Percentiles rank a stretch among this genome's conserved stretches.
Conservation (phyloP, 768 basidiomycete species). For the Collybia nuda region DNA sequence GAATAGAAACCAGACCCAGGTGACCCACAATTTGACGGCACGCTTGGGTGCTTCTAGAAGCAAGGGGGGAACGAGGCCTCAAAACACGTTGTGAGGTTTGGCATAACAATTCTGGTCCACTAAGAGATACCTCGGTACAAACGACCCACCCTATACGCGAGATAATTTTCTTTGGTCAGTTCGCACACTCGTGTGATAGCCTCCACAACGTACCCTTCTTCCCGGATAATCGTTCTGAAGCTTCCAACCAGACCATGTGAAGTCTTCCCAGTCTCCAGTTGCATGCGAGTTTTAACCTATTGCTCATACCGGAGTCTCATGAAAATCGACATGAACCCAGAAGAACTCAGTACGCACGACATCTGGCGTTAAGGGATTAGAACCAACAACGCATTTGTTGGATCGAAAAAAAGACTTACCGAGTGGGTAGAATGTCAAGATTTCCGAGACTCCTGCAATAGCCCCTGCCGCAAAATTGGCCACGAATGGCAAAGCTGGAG, state of each 20-base stretch:
- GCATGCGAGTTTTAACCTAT: slow-evolving; percentile 98
- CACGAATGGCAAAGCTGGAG: slow-evolving; percentile 74
- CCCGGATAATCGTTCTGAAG: slow-evolving; percentile 77
- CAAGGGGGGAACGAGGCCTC: slow-evolving; percentile 91
- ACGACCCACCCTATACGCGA: slow-evolving; percentile 57
- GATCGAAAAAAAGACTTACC: slow-evolving; percentile 46
- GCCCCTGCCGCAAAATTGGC: slow-evolving; percentile 96
- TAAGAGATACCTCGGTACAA: slow-evolving; percentile 75
- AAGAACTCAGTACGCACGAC: slow-evolving; percentile 58
- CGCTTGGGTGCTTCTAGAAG: slow-evolving; percentile 97
- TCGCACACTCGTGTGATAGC: slow-evolving; percentile 2
- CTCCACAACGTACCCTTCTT: slow-evolving; percentile 76
- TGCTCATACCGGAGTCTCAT: slow-evolving; percentile 6
- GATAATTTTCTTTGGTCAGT: slow-evolving; percentile 12
- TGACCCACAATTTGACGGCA: slow-evolving; percentile 87
- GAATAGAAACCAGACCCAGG: background rate
- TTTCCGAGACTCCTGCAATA: slow-evolving; percentile 88
- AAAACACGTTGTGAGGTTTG: background rate
- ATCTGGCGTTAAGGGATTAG: slow-evolving; percentile 46
- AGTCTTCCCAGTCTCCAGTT: slow-evolving; percentile 85
- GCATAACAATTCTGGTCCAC: background rate
- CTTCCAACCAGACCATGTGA: slow-evolving; percentile 78
- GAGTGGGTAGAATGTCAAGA: slow-evolving; percentile 85
- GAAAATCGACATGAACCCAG: slow-evolving; percentile 7
- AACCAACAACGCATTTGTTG: background rate